phyloP scores from a whole-genome alignment of 768 basidiomycete species.

The Tricholoma bakamatsutake region DNA sequence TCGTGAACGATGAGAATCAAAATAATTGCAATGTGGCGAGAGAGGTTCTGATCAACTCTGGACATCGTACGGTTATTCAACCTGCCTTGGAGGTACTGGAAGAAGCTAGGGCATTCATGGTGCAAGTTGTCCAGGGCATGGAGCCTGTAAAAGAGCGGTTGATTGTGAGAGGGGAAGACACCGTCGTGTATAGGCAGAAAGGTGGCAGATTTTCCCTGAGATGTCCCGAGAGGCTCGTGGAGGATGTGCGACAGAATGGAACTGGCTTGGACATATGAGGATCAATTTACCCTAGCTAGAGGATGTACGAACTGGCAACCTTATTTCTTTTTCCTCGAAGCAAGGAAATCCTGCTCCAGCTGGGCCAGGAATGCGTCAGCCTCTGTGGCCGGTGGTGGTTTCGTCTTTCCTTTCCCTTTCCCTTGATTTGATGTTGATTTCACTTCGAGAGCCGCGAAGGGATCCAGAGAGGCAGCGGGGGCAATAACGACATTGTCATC shows the following conservation, averaged over 20 bases:
- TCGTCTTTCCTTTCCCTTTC: conserved; percentile 19
- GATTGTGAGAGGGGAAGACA: conserved; percentile 29
- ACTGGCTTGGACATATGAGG: neutral
- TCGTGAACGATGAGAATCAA: conserved; percentile 28
- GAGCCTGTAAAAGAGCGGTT: conserved; percentile 28
- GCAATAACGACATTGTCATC: neutral
- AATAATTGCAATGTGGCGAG: conserved; percentile 1
- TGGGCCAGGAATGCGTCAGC: conserved; percentile 66
- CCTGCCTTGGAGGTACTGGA: conserved; percentile 42
- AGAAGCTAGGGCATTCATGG: conserved; percentile 38
- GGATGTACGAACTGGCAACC: neutral
- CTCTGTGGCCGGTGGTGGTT: conserved; percentile 19
- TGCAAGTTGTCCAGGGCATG: conserved; percentile 37
- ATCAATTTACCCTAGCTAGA: neutral
- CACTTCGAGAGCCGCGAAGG: conserved; percentile 47
- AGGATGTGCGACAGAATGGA: conserved; percentile 22
- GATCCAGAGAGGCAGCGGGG: conserved; percentile 28
- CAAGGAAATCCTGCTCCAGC: conserved; percentile 56
- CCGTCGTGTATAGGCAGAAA: conserved; percentile 39
- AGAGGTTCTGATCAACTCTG: conserved; percentile 40
- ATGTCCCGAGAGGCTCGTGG: conserved; percentile 44
- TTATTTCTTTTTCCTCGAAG: conserved; percentile 21
- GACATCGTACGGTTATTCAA: conserved; percentile 40
- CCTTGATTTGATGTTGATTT: conserved; percentile 12
- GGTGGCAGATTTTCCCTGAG: conserved; percentile 37